These are phyloP conservation scores for Globisporangium solare DNA, from an alignment of 352 stramenopile genomes.

Conservation along the genomic window DNA sequence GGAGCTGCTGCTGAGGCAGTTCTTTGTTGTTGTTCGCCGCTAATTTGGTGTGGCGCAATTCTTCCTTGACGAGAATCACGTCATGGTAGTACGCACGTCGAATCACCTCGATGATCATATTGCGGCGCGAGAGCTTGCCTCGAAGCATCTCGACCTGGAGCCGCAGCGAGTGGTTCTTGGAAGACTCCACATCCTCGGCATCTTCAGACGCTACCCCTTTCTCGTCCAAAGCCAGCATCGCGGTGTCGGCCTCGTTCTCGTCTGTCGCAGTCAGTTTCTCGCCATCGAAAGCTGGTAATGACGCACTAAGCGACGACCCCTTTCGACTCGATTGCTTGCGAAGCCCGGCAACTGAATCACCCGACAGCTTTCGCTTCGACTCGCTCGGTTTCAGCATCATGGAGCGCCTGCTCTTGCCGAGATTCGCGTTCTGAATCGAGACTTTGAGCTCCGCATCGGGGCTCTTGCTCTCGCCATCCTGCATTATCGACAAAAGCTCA, in stretches of 20 bases:
- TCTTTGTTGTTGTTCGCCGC: constrained; percentile 2
- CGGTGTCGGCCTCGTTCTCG: neutral
- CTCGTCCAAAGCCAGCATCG: neutral
- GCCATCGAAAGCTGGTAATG: neutral
- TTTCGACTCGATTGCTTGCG: too few relatives aligned
- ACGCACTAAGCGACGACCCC: neutral
- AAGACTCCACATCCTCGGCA: constrained; percentile 27
- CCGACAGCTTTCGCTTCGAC: neutral
- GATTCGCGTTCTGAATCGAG: neutral
- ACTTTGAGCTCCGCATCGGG: neutral
- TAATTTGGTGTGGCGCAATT: constrained; percentile 36
- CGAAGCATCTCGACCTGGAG: constrained; percentile 64
- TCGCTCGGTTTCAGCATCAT: neutral
- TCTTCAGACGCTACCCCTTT: constrained; percentile 11
- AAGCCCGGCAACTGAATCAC: too few relatives aligned
- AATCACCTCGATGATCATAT: constrained; percentile 71
- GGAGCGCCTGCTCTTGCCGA: neutral
- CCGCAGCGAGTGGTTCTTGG: constrained; percentile 27
- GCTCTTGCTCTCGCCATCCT: neutral
- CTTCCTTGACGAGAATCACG: constrained; percentile 80
- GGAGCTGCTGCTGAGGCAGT: neutral
- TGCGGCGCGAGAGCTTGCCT: constrained; percentile 59
- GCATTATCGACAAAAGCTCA: neutral
- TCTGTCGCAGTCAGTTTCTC: neutral
- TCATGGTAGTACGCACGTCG: constrained; percentile 78